Evolutionary conservation across 768 basidiomycete genomes (phyloP).

Genomic region (Rhodotorula diobovata): DNA sequence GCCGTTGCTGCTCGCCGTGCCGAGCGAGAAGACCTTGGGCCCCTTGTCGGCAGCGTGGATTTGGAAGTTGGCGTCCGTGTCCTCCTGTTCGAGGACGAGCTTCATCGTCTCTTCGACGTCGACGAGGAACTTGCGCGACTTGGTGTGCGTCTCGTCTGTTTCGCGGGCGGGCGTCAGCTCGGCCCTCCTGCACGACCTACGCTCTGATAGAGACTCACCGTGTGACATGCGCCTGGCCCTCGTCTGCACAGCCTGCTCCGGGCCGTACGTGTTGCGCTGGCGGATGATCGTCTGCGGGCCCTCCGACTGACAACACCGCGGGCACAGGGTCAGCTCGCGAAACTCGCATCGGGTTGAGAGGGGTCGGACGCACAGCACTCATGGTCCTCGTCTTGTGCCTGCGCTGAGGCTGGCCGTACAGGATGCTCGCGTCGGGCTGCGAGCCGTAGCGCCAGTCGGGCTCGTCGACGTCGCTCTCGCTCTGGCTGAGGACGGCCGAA

Average conservation of each 20-base stretch:
- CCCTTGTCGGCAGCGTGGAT: conserved; percentile 95
- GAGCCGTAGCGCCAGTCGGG: not conserved
- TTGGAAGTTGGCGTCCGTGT: conserved; percentile 82
- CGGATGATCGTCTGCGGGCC: conserved; percentile 23
- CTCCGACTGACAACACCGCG: not conserved
- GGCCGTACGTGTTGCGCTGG: conserved; percentile 26
- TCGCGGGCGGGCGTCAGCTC: not conserved
- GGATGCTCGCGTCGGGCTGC: conserved; percentile 35
- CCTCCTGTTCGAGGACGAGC: conserved; percentile 92
- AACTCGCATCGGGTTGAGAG: not conserved
- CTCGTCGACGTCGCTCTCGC: conserved; percentile 29
- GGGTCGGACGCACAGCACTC: not conserved
- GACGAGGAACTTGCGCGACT: conserved; percentile 83
- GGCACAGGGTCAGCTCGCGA: not conserved
- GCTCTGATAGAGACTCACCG: conserved; percentile 6
- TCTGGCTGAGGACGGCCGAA: conserved; percentile 14
- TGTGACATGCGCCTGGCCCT: conserved; percentile 34
- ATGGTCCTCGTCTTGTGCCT: conserved; percentile 36
- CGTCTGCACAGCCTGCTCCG: conserved; percentile 2
- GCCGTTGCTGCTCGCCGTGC: conserved; percentile 94
- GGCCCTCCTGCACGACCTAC: too few relatives aligned
- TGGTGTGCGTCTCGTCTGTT: conserved; percentile 62
- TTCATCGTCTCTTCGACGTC: conserved; percentile 98
- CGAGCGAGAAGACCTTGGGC: conserved; percentile 90
- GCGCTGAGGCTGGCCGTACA: conserved; percentile 30